Conservation (phyloP, 208 protist genomes). For the Endotrypanum monterogeii region DNA sequence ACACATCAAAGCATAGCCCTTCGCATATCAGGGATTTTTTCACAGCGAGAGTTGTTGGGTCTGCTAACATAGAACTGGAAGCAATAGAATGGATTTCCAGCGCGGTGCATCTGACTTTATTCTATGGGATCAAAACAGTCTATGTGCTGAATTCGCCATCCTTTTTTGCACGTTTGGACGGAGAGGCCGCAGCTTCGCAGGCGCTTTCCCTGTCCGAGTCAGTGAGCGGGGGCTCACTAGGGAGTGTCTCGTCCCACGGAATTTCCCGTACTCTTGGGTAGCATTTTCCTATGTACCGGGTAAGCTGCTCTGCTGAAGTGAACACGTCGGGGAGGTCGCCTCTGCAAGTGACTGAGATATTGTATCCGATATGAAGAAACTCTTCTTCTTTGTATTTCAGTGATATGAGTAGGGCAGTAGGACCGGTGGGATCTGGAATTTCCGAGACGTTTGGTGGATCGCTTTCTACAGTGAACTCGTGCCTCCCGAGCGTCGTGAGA, state of each 20-base stretch:
- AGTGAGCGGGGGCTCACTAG: background rate
- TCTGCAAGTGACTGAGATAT: conserved; percentile 57
- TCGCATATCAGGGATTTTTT: too few species aligned
- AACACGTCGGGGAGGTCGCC: conserved; percentile 81
- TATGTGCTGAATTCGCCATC: background rate
- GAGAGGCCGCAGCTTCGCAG: background rate
- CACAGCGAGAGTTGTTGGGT: too few species aligned
- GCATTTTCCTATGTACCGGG: conserved; percentile 55
- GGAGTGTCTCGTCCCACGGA: conserved; percentile 26
- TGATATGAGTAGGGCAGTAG: conserved; percentile 71
- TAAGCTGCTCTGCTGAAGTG: conserved; percentile 47
- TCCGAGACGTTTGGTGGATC: conserved; percentile 66
- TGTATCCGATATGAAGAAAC: conserved; percentile 84
- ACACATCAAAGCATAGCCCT: too few species aligned
- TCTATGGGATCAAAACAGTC: background rate
- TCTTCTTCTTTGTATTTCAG: conserved; percentile 65
- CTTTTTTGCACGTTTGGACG: background rate
- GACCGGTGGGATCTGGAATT: conserved; percentile 82
- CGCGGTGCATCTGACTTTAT: background rate
- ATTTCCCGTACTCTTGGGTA: conserved; percentile 45
- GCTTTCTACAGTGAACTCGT: conserved; percentile 68
- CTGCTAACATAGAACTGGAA: too few species aligned
- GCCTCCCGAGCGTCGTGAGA: conserved; percentile 53
- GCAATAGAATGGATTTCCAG: background rate
- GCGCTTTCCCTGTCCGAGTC: background rate